These are phyloP conservation scores for Diatrype stigma DNA, from an alignment of 2,329 filamentous ascomycete genomes.

Conservation along the genomic window DNA sequence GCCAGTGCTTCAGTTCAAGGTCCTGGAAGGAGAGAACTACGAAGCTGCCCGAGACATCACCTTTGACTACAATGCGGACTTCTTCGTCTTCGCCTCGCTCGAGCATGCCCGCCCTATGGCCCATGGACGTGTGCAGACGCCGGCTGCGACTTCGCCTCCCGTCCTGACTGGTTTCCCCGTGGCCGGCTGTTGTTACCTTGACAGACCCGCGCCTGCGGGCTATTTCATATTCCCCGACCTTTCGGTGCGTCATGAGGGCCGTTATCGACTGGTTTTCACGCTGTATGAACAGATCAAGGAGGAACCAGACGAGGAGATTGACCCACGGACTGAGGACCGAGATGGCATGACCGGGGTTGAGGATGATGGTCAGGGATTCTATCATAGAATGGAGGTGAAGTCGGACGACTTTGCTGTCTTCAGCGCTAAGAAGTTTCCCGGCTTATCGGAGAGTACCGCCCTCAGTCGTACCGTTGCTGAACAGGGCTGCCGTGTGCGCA, in stretches of 20 bases:
- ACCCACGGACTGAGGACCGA: conserved; percentile 36
- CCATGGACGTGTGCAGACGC: conserved; percentile 67
- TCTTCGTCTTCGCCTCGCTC: conserved; percentile 92
- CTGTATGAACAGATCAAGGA: conserved; percentile 93
- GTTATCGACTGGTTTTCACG: conserved; percentile 86
- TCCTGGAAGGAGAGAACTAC: conserved; percentile 68
- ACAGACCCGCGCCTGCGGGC: conserved; percentile 73
- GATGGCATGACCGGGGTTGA: conserved; percentile 27
- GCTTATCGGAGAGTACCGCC: conserved; percentile 81
- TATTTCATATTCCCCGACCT: conserved; percentile 98
- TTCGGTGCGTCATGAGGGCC: conserved; percentile 91
- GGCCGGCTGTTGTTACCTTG: conserved; percentile 92
- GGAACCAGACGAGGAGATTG: conserved; percentile 67
- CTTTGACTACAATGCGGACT: conserved; percentile 91
- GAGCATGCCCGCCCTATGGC: conserved; percentile 82
- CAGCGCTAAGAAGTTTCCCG: conserved; percentile 98
- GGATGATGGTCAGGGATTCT: conserved; percentile 45
- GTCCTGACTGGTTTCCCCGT: conserved; percentile 93
- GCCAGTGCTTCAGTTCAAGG: conserved; percentile 85
- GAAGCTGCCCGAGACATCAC: conserved; percentile 68
- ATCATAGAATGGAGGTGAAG: conserved; percentile 85
- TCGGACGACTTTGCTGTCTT: conserved; percentile 83
- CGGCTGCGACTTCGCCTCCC: conserved; percentile 66
- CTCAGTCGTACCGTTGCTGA: conserved; percentile 90
- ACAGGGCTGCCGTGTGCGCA: conserved; percentile 93